Conservation (phyloP, 352 stramenopile genomes). For the Pythium apleroticum region DNA sequence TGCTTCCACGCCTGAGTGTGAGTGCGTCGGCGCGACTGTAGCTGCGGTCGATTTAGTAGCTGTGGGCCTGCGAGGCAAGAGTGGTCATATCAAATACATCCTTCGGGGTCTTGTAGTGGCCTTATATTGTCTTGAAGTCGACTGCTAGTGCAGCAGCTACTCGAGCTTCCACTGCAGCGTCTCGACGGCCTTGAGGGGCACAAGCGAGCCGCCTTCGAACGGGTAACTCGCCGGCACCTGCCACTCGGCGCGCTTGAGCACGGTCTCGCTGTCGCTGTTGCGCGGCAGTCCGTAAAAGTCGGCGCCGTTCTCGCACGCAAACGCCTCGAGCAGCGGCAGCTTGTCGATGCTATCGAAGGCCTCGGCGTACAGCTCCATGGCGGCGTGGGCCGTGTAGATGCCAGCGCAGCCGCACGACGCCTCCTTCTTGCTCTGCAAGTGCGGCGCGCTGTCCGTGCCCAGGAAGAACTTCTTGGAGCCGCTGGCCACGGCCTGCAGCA, state of each 20-base stretch:
- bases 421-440: constrained; percentile 93
- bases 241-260: constrained; percentile 90
- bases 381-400: constrained; percentile 96
- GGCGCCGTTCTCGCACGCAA: constrained; percentile 93
- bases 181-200: constrained; percentile 93
- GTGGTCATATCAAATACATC: too few relatives aligned
- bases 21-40: too few relatives aligned
- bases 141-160: constrained; percentile 11
- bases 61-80: too few relatives aligned
- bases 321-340: constrained; percentile 94
- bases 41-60: too few relatives aligned
- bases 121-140: too few relatives aligned
- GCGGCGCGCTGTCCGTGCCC: constrained; percentile 97
- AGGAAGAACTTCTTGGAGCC: constrained; percentile 98
- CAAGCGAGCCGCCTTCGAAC: constrained; percentile 88
- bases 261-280: constrained; percentile 82
- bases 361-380: constrained; percentile 97
- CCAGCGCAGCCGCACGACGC: constrained; percentile 92
- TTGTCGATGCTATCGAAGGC: constrained; percentile 94
- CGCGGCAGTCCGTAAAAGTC: constrained; percentile 96
- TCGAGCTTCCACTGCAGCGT: constrained; percentile 90
- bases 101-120: too few relatives aligned
- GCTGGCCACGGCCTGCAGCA: constrained; percentile 89
- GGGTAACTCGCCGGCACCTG: constrained; percentile 88
- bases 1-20: too few relatives aligned